Conservation (phyloP, 176 grass and related monocot species). For the Musa itinerans region DNA sequence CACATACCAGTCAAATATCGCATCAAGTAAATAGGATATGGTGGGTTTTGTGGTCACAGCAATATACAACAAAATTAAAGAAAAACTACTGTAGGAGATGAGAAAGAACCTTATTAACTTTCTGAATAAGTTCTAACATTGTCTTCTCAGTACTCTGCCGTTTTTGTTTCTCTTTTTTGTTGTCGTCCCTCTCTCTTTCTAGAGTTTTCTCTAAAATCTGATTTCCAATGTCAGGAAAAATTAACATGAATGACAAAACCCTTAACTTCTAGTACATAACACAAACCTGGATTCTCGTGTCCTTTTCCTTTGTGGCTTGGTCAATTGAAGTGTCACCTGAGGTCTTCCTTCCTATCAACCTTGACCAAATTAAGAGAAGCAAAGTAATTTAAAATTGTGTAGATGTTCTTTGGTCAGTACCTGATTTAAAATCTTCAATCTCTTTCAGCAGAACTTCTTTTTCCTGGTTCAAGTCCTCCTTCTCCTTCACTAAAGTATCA, state of each 20-base stretch:
- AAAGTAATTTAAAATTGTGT: conserved; percentile 5
- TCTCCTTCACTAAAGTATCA: conserved; percentile 43
- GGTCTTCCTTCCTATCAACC: conserved; percentile 58
- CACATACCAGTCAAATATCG: too few species aligned
- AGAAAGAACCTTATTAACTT: conserved; percentile 34
- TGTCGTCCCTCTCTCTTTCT: conserved; percentile 45
- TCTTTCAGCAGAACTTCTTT: conserved; percentile 37
- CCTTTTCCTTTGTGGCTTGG: conserved; percentile 69
- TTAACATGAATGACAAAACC: not conserved
- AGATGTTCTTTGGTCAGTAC: conserved; percentile 28
- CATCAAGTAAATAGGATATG: too few species aligned
- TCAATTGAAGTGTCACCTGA: conserved; percentile 39
- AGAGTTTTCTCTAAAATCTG: conserved; percentile 87
- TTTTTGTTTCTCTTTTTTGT: conserved; percentile 39
- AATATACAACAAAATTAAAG: too few species aligned
- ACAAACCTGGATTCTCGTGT: conserved; percentile 86
- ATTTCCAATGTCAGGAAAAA: conserved; percentile 4
- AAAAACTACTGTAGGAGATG: not conserved
- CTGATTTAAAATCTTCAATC: conserved; percentile 93
- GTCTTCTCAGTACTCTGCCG: conserved; percentile 38
- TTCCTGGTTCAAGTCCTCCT: conserved; percentile 19
- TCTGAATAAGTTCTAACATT: conserved; percentile 16
- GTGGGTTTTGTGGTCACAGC: too few species aligned
- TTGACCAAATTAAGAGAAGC: conserved; percentile 28
- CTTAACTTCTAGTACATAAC: not conserved